Base-by-base conservation (phyloP, 2,329 filamentous ascomycete species). In the Ceratocystis albifundus region DNA sequence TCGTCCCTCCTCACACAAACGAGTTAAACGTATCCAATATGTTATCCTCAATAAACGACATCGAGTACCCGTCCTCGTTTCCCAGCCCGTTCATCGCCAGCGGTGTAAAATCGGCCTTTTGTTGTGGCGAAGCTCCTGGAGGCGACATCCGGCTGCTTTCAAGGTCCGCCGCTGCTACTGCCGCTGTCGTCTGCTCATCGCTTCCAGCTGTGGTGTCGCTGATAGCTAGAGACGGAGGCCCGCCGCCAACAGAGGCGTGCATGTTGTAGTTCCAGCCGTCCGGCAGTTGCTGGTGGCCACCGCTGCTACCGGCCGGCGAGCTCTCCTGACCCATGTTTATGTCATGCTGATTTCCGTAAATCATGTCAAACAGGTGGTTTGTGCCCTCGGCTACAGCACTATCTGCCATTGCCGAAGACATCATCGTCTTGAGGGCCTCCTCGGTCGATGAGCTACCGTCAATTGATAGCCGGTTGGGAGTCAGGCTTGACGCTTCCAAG, bases 291-390 rank as follows among this genome's bases (percentile, higher is more conserved):
- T n/a, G 36, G 28, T 46, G 61, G 20, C 30, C 8, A 8, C 48
- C 22, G n/a, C 22, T 64, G 50, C 36, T 65, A 22, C 63, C 50
- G 4, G 50, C 28, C 50, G 63, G 32, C 20, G 63, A 28, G 8
- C 36, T 20, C 45, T 41, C 48, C 28, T 57, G 32, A 6, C 32
- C 36, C n/a, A 50, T 48, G 15, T 45, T 50, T 22, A 57, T 65
- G 63, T 63, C 45, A 12, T 55, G n/a, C 20, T 53, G 44, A 22
- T 67, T 67, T 44, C 65, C 65, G 25, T 67, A 67, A 36, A 67
- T 67, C 61, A 64, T 61, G 62, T 59, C 61, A 8, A 67, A 55
- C 1, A 66, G 25, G 6, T 62, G 25, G 25, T 66, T 62, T 10
- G 61, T 53, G 20, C 59, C 59, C 15, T 66, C n/a, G 3, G 30